phyloP scores from a whole-genome alignment of 495 filamentous ascomycete genomes.

The Zalerion maritima region DNA sequence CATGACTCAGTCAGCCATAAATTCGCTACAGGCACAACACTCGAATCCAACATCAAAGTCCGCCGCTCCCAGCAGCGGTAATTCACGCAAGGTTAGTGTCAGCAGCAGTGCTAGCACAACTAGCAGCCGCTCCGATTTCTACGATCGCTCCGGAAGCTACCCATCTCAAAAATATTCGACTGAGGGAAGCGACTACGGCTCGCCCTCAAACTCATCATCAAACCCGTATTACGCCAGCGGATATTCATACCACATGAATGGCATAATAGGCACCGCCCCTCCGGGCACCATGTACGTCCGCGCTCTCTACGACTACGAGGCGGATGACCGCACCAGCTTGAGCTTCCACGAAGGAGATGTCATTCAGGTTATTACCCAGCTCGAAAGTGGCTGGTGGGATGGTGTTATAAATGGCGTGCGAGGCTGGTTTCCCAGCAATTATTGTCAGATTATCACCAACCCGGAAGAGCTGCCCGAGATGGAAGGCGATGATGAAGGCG shows the following conservation, averaged over 20 bases:
- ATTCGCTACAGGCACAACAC: no score
- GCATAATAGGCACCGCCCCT: conserved; percentile 54
- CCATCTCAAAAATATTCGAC: no score
- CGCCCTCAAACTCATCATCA: neutral
- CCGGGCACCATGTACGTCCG: conserved; percentile 79
- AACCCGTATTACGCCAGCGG: conserved; percentile 10
- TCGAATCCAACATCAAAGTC: no score
- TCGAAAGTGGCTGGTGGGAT: conserved; percentile 99
- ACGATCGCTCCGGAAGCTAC: no score
- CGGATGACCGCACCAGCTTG: conserved; percentile 89
- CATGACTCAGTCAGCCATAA: neutral
- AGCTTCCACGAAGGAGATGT: conserved; percentile 92
- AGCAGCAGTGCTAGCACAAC: neutral
- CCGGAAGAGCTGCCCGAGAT: conserved; percentile 46
- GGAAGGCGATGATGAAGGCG: conserved; percentile 43
- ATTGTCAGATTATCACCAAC: conserved; percentile 72
- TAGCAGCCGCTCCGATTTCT: neutral
- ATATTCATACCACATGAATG: conserved; percentile 44
- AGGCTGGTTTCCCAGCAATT: conserved; percentile 99
- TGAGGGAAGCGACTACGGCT: no score
- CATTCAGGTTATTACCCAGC: conserved; percentile 92
- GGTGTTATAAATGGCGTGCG: conserved; percentile 85
- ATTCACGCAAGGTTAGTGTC: neutral
- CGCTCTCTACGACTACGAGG: conserved; percentile 92
- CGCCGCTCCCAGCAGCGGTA: neutral